Evolutionary conservation across 352 stramenopile genomes (phyloP).

Genomic region (Globisporangium mamillatum): DNA sequence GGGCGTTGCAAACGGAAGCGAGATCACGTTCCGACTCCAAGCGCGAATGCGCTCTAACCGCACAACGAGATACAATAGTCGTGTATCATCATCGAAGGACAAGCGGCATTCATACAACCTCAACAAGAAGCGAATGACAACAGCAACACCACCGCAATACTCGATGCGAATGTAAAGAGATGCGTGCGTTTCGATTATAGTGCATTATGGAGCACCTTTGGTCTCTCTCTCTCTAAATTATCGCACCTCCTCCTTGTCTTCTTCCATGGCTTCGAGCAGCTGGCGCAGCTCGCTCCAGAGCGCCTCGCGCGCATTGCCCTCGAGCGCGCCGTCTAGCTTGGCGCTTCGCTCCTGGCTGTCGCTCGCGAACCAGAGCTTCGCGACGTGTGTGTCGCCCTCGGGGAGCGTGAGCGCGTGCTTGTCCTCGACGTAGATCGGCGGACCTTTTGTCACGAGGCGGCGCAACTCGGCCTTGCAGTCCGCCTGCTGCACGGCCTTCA

Average conservation of each 20-base stretch:
- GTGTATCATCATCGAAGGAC: neutral
- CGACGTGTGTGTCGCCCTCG: constrained; percentile 90
- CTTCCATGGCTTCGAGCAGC: constrained; percentile 73
- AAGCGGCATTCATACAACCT: neutral
- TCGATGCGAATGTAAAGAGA: neutral
- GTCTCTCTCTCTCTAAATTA: constrained; percentile 17
- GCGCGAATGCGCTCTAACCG: constrained; percentile 4
- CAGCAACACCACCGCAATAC: neutral
- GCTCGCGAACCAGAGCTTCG: constrained; percentile 87
- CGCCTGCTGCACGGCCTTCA: constrained; percentile 91
- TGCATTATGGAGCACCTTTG: neutral
- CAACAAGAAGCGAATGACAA: neutral
- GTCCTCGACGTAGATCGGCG: constrained; percentile 92
- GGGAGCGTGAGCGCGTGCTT: constrained; percentile 87
- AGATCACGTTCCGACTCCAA: constrained; percentile 17
- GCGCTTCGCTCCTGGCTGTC: constrained; percentile 78
- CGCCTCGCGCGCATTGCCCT: constrained; percentile 79
- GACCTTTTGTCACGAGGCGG: constrained; percentile 87
- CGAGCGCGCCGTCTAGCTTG: constrained; percentile 86
- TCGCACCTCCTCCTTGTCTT: constrained; percentile 73
- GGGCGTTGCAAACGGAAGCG: constrained; percentile 16
- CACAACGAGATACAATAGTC: no score
- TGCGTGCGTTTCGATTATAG: neutral
- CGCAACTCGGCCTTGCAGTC: constrained; percentile 94
- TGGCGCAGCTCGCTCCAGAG: constrained; percentile 73